These are phyloP conservation scores for Venturia nashicola DNA, from an alignment of 2,329 filamentous ascomycete genomes.

Conservation along the genomic window DNA sequence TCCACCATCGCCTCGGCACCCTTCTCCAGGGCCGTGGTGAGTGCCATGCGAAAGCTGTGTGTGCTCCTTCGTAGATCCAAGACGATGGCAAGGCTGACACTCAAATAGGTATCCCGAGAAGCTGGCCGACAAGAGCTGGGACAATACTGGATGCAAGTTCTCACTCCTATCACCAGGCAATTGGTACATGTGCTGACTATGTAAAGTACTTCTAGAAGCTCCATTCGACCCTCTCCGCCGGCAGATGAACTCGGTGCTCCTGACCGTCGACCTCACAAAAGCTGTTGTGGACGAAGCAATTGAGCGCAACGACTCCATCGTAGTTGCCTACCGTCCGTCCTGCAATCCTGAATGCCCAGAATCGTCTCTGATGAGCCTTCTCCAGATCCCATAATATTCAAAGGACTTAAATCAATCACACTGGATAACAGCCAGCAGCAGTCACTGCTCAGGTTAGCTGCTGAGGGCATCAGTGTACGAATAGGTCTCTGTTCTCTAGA, in stretches of 20 bases:
- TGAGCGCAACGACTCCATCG: conserved; percentile 57
- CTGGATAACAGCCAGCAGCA: conserved; percentile 76
- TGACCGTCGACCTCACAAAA: conserved; percentile 84
- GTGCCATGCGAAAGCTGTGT: conserved; percentile 68
- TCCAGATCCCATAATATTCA: conserved; percentile 90
- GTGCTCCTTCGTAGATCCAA: conserved; percentile 21
- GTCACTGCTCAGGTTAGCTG: conserved; percentile 68
- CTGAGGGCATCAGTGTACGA: conserved; percentile 66
- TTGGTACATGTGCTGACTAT: not conserved
- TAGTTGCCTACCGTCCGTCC: conserved; percentile 74
- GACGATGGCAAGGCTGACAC: not conserved
- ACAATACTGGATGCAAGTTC: conserved; percentile 71
- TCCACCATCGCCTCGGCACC: conserved; percentile 35
- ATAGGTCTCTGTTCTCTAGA: not conserved
- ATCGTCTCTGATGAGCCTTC: conserved; percentile 10
- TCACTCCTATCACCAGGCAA: no score
- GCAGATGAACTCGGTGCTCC: conserved; percentile 55
- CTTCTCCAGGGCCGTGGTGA: conserved; percentile 58
- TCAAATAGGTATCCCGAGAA: conserved; percentile 67
- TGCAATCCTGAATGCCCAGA: not conserved
- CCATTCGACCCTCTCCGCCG: conserved; percentile 45
- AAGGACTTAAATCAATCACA: conserved; percentile 78
- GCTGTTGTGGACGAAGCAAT: conserved; percentile 88
- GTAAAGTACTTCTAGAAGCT: conserved; percentile 53
- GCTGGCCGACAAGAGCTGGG: conserved; percentile 80